Percentiles rank a stretch among this genome's conserved stretches.
Evolutionary conservation across 768 basidiomycete species (phyloP).

Genomic region (Phlegmacium glaucopus): DNA sequence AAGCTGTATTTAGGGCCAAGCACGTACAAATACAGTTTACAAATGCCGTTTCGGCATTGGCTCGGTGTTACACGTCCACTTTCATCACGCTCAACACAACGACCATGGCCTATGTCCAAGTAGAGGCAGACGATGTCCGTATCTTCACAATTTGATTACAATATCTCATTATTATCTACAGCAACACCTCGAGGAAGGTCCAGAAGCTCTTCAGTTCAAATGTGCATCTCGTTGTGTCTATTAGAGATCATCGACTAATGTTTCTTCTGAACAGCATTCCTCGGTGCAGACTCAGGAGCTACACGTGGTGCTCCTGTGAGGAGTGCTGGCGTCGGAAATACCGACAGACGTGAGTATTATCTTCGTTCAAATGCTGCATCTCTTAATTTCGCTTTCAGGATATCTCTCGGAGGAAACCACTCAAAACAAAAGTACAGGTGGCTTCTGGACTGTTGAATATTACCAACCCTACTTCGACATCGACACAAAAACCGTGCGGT

Average conservation of each 20-base stretch:
- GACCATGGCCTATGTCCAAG: conserved; percentile 68
- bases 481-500: conserved; percentile 66
- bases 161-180: background rate
- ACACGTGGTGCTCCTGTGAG: conserved; percentile 21
- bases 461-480: conserved; percentile 89
- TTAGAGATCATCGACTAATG: background rate
- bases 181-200: conserved; percentile 62
- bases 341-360: conserved; percentile 45
- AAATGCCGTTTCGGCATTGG: too few species aligned
- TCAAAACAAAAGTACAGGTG: conserved; percentile 42
- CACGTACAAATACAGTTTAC: too few species aligned
- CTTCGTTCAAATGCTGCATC: background rate
- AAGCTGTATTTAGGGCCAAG: too few species aligned
- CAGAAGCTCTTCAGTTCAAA: conserved; percentile 71
- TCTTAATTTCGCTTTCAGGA: conserved; percentile 36
- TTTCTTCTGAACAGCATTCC: conserved; percentile 44
- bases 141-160: background rate
- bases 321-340: conserved; percentile 41
- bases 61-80: conserved; percentile 6
- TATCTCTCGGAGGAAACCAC: conserved; percentile 56
- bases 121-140: conserved; percentile 68
- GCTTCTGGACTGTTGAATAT: conserved; percentile 82
- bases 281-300: conserved; percentile 39
- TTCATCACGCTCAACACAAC: conserved; percentile 11
- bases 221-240: conserved; percentile 35